Base-by-base conservation (phyloP, 2,329 filamentous ascomycete species). In the Massarina eburnea region DNA sequence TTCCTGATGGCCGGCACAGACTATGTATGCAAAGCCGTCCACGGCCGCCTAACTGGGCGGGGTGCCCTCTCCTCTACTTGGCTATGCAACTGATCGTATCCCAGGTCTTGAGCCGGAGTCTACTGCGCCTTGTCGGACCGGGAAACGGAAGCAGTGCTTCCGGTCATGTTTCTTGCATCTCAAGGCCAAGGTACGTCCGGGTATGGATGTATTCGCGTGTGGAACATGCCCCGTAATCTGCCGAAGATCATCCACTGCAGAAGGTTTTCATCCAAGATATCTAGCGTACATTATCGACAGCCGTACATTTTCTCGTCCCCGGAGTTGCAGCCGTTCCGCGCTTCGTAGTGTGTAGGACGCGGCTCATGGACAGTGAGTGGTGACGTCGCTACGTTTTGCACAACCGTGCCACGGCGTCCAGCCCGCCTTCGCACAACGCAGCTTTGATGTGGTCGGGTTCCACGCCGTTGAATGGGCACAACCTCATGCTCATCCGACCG, bases 321-420 rank as follows among this genome's bases (percentile, higher is more conserved):
- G 59, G 57, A 62, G 52, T 52, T 56, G 24, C 39, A 39, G 26
- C 58, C 59, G 55, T n/a, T 35, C 49, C 49, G 43, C 33, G 44
- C 30, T 35, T 47, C 30, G 41, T 41, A 33, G 22, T 29, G 17
- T 20, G 39, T 40, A 36, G 27, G 14, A 32, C 8, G 22, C 26
- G 22, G 29, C 9, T 26, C 36, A 18, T 21, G 18, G 29, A 37
- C 19, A 36, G 45, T 54, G 43, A 49, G 45, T 24, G 39, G 45
- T 54, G 43, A 49, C 48, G 45, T 51, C 12, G 27, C 39, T 27
- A 40, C 45, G 38, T 27, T 24, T 32, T 34, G 32, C 17, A 38
- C 20, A 29, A 41, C 35, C 22, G 22, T 6, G 27, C 27, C 27
- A 30, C 12, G 27, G 39, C 29, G 33, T 20, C 38, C 12, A 33